phyloP scores from a whole-genome alignment of 2,329 filamentous ascomycete species.

The Colletotrichum tofieldiae region DNA sequence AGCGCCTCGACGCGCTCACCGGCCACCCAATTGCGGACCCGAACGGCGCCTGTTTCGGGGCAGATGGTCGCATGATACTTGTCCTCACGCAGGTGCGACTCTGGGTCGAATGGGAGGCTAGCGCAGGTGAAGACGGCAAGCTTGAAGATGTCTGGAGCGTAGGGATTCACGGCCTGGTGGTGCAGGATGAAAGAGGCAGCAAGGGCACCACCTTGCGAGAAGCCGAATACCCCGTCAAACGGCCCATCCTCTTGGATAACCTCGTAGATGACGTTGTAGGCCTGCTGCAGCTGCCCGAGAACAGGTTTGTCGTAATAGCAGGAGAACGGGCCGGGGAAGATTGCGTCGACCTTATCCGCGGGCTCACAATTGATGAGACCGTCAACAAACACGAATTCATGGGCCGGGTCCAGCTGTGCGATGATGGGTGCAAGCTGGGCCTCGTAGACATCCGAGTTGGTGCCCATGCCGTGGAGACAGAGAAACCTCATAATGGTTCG shows the following conservation, averaged over 20 bases:
- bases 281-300: conserved; percentile 6
- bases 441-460: conserved; percentile 12
- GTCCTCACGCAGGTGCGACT: background rate
- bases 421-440: conserved; percentile 7
- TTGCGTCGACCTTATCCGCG: background rate
- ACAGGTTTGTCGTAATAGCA: conserved; percentile 4
- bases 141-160: background rate
- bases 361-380: conserved; percentile 1
- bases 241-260: conserved; percentile 39
- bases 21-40: conserved; percentile 5
- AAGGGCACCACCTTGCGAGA: conserved; percentile 39
- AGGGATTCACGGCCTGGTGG: background rate
- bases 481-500: too few relatives aligned
- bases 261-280: conserved; percentile 22
- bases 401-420: background rate
- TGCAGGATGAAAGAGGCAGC: conserved; percentile 6
- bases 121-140: conserved; percentile 12
- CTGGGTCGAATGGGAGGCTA: conserved; percentile 2
- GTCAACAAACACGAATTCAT: conserved; percentile 4
- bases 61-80: background rate
- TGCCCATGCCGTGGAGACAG: conserved; percentile 42
- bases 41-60: background rate
- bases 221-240: conserved; percentile 43
- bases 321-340: conserved; percentile 7
- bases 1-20: background rate